phyloP scores from a whole-genome alignment of 2,329 filamentous ascomycete genomes.

The Sporothrix euskadiensis region DNA sequence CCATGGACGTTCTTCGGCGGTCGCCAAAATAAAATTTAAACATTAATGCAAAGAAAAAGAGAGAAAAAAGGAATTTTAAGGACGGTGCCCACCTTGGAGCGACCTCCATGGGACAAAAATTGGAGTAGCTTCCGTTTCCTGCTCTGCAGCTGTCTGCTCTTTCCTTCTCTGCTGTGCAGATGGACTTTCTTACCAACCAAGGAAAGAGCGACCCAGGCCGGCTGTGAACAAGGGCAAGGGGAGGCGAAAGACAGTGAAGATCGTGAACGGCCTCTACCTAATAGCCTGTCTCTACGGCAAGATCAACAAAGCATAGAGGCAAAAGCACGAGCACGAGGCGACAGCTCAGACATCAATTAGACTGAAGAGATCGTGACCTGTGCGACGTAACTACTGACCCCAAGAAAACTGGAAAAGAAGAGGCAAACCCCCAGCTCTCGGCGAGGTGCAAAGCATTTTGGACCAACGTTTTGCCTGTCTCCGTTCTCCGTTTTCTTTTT shows the following conservation, averaged over 20 bases:
- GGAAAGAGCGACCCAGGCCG: neutral
- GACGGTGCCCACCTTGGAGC: neutral
- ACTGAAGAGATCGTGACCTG: neutral
- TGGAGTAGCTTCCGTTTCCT: conserved; percentile 6
- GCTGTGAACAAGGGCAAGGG: neutral
- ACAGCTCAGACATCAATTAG: neutral
- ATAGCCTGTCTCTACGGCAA: neutral
- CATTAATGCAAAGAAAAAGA: neutral
- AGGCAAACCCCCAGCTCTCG: conserved; percentile 8
- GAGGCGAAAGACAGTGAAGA: neutral
- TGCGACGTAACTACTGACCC: neutral
- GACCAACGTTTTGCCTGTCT: neutral
- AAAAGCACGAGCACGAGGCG: neutral
- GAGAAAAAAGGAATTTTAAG: neutral
- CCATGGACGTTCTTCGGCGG: conserved; percentile 27
- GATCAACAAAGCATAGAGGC: neutral
- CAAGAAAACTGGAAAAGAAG: neutral
- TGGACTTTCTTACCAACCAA: neutral
- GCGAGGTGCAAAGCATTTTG: conserved; percentile 5
- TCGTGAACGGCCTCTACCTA: neutral
- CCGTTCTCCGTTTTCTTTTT: neutral
- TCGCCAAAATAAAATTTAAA: neutral
- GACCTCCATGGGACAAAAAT: neutral
- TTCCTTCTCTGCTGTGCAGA: neutral
- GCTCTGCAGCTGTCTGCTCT: neutral